Evolutionary conservation across 352 stramenopile genomes (phyloP), one percentile per base, ranked within the genome.

Genomic region (Paralagenidium karlingii): DNA sequence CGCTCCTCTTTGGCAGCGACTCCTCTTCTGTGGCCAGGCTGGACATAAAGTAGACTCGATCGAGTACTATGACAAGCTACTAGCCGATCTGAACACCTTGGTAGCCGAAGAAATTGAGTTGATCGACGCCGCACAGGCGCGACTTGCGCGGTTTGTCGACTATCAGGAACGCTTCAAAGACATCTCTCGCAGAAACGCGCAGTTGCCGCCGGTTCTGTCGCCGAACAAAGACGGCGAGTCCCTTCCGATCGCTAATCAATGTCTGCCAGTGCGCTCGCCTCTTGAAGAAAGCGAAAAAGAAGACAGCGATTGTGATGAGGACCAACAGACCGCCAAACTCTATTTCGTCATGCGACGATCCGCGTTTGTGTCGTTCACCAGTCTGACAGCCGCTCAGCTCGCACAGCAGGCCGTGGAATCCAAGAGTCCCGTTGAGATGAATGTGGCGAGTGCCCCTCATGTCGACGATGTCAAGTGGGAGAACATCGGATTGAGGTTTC

Each of bases 371-470:
- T 74, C 59, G n/a, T 85, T 87, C 40, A 50, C 50, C 13, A 68
- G 52, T n/a, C 68, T 88, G 10, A 60, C 63, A 18, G 68, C 68
- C 11, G 66, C 74, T 10, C 73, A 85, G 49, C 51, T 68, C 22
- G 64, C 70, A 4, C 74, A 83, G 46, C 74, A 88, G 55, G 38
- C 79, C 20, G 62, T 88, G 40, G 68, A 88, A 41, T 70, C 76
- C 2, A 58, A 77, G 43, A 75, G 78, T 39, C 70, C 70, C 10
- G 48, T 67, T 43, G 61, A 76, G 20, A 76, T 85, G 53, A 43
- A 62, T 21, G 53, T 88, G 8, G 40, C 60, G 18, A 49, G 65
- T n/a, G 74, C 74, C 19, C 74, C 74, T 8, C 70, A 83, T 32
- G 60, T 77, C 30, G 53, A 68, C 38, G 74, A 85, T 34, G 55